Percentiles rank a stretch among this genome's conserved stretches.
Evolutionary conservation across 176 grass and related monocot genomes (phyloP).

Genomic region (Miscanthus lutarioriparius): DNA sequence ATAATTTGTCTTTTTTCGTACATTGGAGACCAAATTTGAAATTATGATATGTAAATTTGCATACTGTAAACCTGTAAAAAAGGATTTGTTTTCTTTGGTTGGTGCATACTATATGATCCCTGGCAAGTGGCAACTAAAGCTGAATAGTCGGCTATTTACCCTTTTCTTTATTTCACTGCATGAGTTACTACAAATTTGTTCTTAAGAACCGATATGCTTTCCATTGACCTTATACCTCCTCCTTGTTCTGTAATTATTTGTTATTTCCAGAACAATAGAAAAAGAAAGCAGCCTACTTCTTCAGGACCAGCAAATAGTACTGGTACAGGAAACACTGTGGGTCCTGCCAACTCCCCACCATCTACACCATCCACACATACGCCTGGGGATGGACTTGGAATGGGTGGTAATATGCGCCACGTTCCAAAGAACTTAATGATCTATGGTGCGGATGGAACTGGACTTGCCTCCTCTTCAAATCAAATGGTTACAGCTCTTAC

Average conservation of each 20-base stretch:
- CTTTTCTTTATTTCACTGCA: not conserved
- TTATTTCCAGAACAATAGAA: constrained; percentile 75
- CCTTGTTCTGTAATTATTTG: constrained; percentile 20
- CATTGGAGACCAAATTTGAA: not conserved
- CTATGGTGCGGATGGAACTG: constrained; percentile 82
- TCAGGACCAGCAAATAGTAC: constrained; percentile 97
- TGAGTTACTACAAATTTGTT: not conserved
- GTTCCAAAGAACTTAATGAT: constrained; percentile 84
- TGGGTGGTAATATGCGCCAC: constrained; percentile 70
- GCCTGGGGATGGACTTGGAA: constrained; percentile 63
- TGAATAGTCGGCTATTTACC: not conserved
- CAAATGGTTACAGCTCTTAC: constrained; percentile 75
- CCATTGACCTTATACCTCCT: not conserved
- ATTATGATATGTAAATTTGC: not conserved
- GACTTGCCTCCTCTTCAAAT: constrained; percentile 96
- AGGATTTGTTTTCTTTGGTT: not conserved
- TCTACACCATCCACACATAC: constrained; percentile 96
- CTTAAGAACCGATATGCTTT: constrained; percentile 5
- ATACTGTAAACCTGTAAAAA: not conserved
- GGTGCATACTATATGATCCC: not conserved
- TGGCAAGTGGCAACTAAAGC: not conserved
- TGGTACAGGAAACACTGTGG: constrained; percentile 92
- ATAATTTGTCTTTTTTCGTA: not conserved
- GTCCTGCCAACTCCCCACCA: constrained; percentile 79
- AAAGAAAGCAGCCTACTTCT: constrained; percentile 92